Evolutionary conservation across 768 basidiomycete genomes (phyloP).

Genomic region (Psilocybe cubensis): DNA sequence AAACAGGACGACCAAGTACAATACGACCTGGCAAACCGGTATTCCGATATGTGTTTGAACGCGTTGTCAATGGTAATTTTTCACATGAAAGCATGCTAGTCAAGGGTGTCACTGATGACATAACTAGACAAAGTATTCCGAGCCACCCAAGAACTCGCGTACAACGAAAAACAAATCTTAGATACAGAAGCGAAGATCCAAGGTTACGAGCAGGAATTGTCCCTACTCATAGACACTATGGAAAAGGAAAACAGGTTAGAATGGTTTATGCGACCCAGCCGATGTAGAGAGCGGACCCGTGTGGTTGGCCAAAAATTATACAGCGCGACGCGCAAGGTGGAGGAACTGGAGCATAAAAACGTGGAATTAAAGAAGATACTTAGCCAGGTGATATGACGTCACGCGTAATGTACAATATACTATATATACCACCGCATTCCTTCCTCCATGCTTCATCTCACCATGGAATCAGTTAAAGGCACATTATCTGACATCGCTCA

Average conservation of each 20-base stretch:
- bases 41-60: constrained; percentile 82
- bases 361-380: constrained; percentile 63
- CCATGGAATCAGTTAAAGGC: constrained; percentile 18
- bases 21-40: constrained; percentile 93
- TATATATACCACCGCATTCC: constrained; percentile 11
- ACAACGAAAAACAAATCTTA: constrained; percentile 70
- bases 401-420: constrained; percentile 8
- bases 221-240: constrained; percentile 66
- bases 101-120: constrained; percentile 1
- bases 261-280: constrained; percentile 46
- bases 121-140: constrained; percentile 71
- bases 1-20: constrained; percentile 77
- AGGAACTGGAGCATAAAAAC: constrained; percentile 73
- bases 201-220: constrained; percentile 77
- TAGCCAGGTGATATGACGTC: constrained; percentile 29
- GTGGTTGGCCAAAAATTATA: constrained; percentile 80
- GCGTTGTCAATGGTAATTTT: constrained; percentile 71
- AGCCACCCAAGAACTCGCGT: constrained; percentile 80
- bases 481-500: constrained; percentile 17
- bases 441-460: not conserved
- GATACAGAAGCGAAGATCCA: constrained; percentile 66
- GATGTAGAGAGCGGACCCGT: constrained; percentile 60
- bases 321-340: constrained; percentile 68
- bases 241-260: constrained; percentile 40
- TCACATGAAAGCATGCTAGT: not conserved